These are phyloP conservation scores for Pterocarpus santalinus DNA, from an alignment of 306 rosid species.

Conservation along the genomic window DNA sequence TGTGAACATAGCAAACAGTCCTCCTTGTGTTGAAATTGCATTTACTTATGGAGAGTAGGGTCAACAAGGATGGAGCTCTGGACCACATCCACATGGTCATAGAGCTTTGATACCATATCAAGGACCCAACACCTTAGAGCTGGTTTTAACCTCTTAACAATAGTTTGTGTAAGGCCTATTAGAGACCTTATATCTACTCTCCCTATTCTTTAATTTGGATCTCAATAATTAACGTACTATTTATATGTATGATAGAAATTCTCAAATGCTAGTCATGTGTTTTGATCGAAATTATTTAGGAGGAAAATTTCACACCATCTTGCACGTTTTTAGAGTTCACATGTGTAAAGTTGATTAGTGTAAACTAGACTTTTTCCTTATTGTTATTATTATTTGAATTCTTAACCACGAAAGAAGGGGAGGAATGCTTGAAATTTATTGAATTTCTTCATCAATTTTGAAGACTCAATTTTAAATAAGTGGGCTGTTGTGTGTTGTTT, in stretches of 20 bases:
- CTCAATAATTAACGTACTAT: too few relatives aligned
- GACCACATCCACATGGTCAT: not conserved
- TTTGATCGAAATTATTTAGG: too few relatives aligned
- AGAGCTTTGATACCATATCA: not conserved
- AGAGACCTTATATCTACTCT: not conserved
- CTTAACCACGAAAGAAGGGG: too few relatives aligned
- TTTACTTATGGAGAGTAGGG: not conserved
- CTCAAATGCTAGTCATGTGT: too few relatives aligned
- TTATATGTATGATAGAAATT: too few relatives aligned
- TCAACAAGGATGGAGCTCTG: not conserved
- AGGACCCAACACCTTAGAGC: too few relatives aligned
- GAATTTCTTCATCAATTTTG: too few relatives aligned
- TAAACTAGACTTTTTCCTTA: not conserved
- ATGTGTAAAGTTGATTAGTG: not conserved
- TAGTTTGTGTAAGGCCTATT: not conserved
- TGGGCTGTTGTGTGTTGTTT: too few relatives aligned
- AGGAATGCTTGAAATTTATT: too few relatives aligned
- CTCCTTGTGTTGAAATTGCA: not conserved
- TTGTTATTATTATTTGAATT: too few relatives aligned
- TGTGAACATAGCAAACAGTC: not conserved
- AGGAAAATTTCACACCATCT: not conserved
- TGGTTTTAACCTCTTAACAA: not conserved
- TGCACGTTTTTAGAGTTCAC: not conserved
- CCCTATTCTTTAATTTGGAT: too few relatives aligned
- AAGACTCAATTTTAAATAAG: too few relatives aligned